Conservation (phyloP, 1,139 yeast genomes). For the Pichia sorboxylosa region DNA sequence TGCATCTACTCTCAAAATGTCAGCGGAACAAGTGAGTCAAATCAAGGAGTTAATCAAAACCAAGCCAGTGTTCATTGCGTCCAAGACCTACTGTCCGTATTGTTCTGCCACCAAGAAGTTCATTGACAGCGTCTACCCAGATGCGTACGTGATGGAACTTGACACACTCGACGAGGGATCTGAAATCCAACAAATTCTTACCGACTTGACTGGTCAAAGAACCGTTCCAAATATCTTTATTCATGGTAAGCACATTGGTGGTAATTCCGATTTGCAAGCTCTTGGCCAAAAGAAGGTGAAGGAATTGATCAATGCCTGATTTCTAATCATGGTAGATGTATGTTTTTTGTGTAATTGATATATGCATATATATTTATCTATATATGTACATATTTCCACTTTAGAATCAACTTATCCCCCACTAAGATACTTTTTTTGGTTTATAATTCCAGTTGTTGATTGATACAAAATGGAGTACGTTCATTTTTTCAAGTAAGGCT, state of each 20-base stretch:
- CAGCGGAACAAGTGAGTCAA: conserved; percentile 41
- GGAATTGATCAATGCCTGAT: conserved; percentile 2
- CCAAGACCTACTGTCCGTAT: conserved; percentile 70
- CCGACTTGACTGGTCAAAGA: conserved; percentile 71
- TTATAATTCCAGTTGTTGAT: no score
- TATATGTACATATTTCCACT: no score
- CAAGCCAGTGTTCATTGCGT: conserved; percentile 72
- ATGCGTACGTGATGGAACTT: conserved; percentile 57
- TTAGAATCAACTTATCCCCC: no score
- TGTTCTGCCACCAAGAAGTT: conserved; percentile 56
- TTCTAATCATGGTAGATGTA: background rate
- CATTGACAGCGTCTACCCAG: conserved; percentile 35
- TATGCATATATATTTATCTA: background rate
- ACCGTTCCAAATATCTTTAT: conserved; percentile 92
- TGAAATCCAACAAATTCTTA: conserved; percentile 71
- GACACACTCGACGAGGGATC: conserved; percentile 45
- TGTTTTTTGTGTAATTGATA: background rate
- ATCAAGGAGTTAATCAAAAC: conserved; percentile 55
- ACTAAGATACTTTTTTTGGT: background rate
- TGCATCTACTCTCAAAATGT: conserved; percentile 19
- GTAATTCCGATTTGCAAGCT: conserved; percentile 75
- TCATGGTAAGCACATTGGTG: conserved; percentile 87
- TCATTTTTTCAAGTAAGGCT: no score
- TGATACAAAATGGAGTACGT: no score
- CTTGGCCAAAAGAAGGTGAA: conserved; percentile 16